Base-by-base conservation (phyloP, 768 basidiomycete genomes). In the Boletellus emodensis region DNA sequence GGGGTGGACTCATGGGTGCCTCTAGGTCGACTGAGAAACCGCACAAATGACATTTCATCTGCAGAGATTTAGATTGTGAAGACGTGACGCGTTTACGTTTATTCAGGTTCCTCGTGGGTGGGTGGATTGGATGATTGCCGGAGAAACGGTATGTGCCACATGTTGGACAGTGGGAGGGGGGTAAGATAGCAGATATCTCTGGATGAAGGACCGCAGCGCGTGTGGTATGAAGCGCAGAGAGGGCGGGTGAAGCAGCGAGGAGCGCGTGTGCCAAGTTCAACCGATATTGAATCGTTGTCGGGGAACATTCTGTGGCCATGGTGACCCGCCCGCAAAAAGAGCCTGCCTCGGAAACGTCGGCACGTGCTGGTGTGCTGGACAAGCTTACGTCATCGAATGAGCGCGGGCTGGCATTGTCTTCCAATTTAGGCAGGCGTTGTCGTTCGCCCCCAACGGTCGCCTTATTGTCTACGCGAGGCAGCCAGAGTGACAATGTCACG, bases 201-300 rank as follows among this genome's bases (percentile, higher is more conserved):
- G 68, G 56, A 39, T 65, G 63, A 42, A 71, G 53, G 7, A 60
- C 45, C 42, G 63, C 68, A 15, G 68, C 66, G 41, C 80, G 75
- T 13, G 71, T 59, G 0, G 75, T 65, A 61, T 89, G 85, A 26
- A 85, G 70, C 35, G 87, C 85, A 13, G 87, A 78, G 42, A 90
- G 77, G 32, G 72, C 42, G 9, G 83, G 75, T 3, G 84, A 82
- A 34, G 78, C 57, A 4, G 77, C 54, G 24, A 79, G 71, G 46
- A 88, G 66, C 15, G 70, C 61, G 54, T 67, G 72, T 14, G 85
- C 73, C 15, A 87, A 60, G 12, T 74, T 66, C 36, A 73, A 66
- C 52, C 75, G 74, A 55, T 80, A 81, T 57, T 71, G 75, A 46
- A 65, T 45, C 2, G 80, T 50, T 12, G 44, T 9, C 22, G 33